A percentile compares a stretch with the other conserved stretches of the same genome.
Evolutionary conservation across 2,329 filamentous ascomycete genomes (phyloP).

Genomic region (Fusarium sp.): DNA sequence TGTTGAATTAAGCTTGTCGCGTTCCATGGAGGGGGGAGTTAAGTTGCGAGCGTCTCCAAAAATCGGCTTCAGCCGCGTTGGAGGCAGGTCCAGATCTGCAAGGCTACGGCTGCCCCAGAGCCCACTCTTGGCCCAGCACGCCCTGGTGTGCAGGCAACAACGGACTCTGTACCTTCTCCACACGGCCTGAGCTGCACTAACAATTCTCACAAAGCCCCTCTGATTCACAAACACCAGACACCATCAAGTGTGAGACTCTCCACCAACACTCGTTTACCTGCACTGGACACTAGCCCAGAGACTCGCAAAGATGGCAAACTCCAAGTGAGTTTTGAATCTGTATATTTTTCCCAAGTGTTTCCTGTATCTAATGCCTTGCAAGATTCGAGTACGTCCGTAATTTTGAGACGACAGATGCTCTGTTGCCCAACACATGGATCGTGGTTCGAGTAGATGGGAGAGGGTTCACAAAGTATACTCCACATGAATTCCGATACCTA

Average conservation of each 20-base stretch:
- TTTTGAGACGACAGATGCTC: constrained; percentile 84
- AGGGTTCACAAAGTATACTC: constrained; percentile 87
- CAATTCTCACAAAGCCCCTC: constrained; percentile 44
- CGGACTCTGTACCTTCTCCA: constrained; percentile 18
- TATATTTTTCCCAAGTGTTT: not conserved
- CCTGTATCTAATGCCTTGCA: constrained; percentile 25
- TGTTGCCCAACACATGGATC: constrained; percentile 95
- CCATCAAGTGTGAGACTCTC: constrained; percentile 7
- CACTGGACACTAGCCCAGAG: not conserved
- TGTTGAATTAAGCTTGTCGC: constrained; percentile 21
- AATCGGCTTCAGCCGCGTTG: constrained; percentile 42
- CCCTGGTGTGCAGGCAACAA: constrained; percentile 31
- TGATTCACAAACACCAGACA: constrained; percentile 31
- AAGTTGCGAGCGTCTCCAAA: constrained; percentile 31
- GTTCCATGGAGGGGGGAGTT: constrained; percentile 35
- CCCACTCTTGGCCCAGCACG: not conserved
- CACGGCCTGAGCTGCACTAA: constrained; percentile 38
- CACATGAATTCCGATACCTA: not conserved
- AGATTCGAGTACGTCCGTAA: constrained; percentile 94
- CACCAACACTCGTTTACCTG: constrained; percentile 5
- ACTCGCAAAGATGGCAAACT: constrained; percentile 63
- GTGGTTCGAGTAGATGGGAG: constrained; percentile 94
- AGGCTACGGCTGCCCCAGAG: constrained; percentile 45
- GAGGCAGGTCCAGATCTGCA: constrained; percentile 43
- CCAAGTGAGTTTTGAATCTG: constrained; percentile 56